Percentiles rank a stretch among this genome's conserved stretches.
Conservation (phyloP, 2,329 filamentous ascomycete genomes). For the Truncatella angustata region DNA sequence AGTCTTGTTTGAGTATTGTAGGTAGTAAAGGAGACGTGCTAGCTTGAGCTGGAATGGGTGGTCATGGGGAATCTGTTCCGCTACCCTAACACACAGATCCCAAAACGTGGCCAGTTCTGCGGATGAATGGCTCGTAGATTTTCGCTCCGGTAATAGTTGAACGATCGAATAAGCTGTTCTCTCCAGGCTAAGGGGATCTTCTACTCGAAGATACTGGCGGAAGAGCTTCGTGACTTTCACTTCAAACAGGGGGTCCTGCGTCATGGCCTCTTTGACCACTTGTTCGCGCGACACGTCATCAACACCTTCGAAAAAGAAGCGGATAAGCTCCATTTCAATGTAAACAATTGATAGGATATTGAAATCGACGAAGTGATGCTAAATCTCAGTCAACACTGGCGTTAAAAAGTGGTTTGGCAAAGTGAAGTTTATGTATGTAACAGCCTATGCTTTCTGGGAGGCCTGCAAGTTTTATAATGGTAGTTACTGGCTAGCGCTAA, state of each 20-base stretch:
- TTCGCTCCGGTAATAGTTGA: not conserved
- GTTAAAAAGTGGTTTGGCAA: too few relatives aligned
- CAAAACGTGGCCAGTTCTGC: not conserved
- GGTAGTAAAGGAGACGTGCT: conserved; percentile 1
- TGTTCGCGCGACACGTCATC: conserved; percentile 1
- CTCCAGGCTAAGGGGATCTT: not conserved
- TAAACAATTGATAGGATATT: too few relatives aligned
- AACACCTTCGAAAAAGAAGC: conserved; percentile 8
- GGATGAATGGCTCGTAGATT: not conserved
- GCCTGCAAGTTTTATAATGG: too few relatives aligned
- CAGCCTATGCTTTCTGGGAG: too few relatives aligned
- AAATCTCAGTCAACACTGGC: too few relatives aligned
- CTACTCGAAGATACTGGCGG: conserved; percentile 1
- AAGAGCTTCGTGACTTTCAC: not conserved
- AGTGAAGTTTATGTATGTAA: too few relatives aligned
- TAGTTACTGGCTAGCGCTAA: too few relatives aligned
- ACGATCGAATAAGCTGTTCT: conserved; percentile 1
- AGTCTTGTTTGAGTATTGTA: conserved; percentile 6
- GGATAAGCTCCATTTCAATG: not conserved
- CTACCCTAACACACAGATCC: conserved; percentile 2
- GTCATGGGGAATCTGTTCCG: conserved; percentile 8
- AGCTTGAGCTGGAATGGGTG: conserved; percentile 4
- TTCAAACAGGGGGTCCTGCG: not conserved
- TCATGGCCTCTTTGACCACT: not conserved
- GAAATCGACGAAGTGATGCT: too few relatives aligned